Evolutionary conservation across 1,139 yeast genomes (phyloP).

Genomic region (Kurtzmaniella quercitrusa): DNA sequence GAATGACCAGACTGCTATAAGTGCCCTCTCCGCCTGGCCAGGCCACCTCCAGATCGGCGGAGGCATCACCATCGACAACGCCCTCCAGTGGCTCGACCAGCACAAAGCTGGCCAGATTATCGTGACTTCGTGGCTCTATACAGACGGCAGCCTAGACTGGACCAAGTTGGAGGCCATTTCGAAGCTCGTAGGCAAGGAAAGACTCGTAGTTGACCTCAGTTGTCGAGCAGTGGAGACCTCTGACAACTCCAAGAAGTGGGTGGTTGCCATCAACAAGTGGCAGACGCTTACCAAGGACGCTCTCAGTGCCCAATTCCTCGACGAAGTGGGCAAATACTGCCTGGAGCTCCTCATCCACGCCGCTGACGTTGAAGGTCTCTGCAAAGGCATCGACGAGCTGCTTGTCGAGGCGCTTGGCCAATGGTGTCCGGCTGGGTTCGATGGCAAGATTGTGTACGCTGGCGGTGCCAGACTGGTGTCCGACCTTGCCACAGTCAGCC

Average conservation of each 20-base stretch:
- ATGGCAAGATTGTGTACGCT: slow-evolving; percentile 82
- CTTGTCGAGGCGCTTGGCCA: slow-evolving; percentile 67
- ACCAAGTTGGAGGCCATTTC: slow-evolving; percentile 48
- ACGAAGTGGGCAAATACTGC: slow-evolving; percentile 57
- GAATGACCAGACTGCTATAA: slow-evolving; percentile 78
- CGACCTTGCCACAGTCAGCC: slow-evolving; percentile 64
- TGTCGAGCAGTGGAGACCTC: slow-evolving; percentile 52
- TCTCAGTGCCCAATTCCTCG: slow-evolving; percentile 51
- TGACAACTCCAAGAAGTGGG: slow-evolving; percentile 51
- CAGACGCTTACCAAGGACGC: slow-evolving; percentile 74
- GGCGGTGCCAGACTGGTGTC: slow-evolving; percentile 84
- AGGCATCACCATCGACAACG: slow-evolving; percentile 75
- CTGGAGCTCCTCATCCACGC: slow-evolving; percentile 91
- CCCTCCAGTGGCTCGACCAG: slow-evolving; percentile 62
- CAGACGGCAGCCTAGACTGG: slow-evolving; percentile 53
- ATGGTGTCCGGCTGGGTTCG: slow-evolving; percentile 62
- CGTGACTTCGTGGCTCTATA: slow-evolving; percentile 89
- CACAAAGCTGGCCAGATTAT: slow-evolving; percentile 76
- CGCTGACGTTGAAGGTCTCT: slow-evolving; percentile 96
- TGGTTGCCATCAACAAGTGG: slow-evolving; percentile 97
- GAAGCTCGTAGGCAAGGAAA: slow-evolving; percentile 53
- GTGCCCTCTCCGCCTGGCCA: slow-evolving; percentile 78
- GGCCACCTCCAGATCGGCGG: slow-evolving; percentile 81
- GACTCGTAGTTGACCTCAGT: slow-evolving; percentile 85
- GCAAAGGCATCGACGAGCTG: slow-evolving; percentile 83